Percentiles rank a stretch among this genome's conserved stretches.
These are phyloP conservation scores for Aegilops longissima DNA, from an alignment of 176 grass and related monocot species.

Conservation along the genomic window DNA sequence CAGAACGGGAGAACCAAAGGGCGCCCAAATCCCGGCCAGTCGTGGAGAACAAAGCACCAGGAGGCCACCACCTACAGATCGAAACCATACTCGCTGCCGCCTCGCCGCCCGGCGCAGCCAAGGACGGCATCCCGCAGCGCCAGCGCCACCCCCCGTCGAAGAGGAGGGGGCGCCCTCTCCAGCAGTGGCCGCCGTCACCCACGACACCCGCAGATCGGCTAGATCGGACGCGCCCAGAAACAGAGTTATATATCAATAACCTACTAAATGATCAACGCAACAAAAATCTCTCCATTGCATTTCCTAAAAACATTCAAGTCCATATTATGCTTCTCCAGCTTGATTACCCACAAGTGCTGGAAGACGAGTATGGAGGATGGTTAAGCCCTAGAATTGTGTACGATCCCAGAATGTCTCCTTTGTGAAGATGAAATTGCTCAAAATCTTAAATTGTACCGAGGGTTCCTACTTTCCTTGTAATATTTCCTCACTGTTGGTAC, in stretches of 20 bases:
- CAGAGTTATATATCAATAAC: background rate
- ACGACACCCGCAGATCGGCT: no score
- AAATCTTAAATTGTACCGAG: background rate
- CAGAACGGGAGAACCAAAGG: no score
- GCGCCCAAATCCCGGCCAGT: no score
- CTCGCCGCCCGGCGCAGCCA: no score
- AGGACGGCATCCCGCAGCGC: no score
- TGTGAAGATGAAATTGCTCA: background rate
- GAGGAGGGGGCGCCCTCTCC: no score
- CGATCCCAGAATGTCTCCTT: background rate
- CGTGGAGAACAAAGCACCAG: no score
- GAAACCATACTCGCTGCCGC: no score
- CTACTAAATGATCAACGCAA: background rate
- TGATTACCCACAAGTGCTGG: constrained; percentile 62
- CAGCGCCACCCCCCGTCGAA: no score
- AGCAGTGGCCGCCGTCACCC: no score
- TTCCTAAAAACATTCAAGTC: constrained; percentile 49
- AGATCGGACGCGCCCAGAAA: background rate
- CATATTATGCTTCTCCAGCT: constrained; percentile 70
- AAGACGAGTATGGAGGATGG: constrained; percentile 62
- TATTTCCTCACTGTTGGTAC: background rate
- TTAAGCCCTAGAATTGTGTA: constrained; percentile 54
- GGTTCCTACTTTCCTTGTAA: background rate
- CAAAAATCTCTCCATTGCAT: background rate
- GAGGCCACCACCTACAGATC: no score